These are phyloP conservation scores for Daldinia concentrica DNA, from an alignment of 495 filamentous ascomycete genomes.

Conservation along the genomic window DNA sequence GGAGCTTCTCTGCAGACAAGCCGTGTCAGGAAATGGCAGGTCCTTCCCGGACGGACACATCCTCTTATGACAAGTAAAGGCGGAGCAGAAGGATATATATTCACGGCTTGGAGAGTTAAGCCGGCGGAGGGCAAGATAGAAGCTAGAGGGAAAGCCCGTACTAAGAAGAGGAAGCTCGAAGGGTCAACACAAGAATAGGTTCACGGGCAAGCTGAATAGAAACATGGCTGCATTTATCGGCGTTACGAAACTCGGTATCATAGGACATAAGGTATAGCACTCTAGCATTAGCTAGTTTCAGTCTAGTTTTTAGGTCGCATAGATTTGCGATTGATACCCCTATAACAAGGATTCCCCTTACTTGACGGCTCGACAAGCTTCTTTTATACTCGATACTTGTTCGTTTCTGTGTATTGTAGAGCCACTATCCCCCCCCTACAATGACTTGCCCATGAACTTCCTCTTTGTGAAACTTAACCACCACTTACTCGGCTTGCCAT, in stretches of 20 bases:
- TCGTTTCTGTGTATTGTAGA: slow-evolving; percentile 16
- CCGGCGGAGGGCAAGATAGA: slow-evolving; percentile 80
- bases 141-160: slow-evolving; percentile 79
- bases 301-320: slow-evolving; percentile 18
- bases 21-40: slow-evolving; percentile 82
- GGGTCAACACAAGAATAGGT: slow-evolving; percentile 16
- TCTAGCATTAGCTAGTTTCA: slow-evolving; percentile 26
- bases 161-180: slow-evolving; percentile 64
- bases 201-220: not conserved
- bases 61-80: slow-evolving; percentile 89
- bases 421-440: slow-evolving; percentile 59
- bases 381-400: slow-evolving; percentile 5
- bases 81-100: slow-evolving; percentile 90
- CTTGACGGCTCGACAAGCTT: not conserved
- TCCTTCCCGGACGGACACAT: slow-evolving; percentile 90
- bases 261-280: slow-evolving; percentile 7
- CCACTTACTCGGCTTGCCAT: slow-evolving; percentile 90
- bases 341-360: slow-evolving; percentile 17
- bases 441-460: slow-evolving; percentile 98
- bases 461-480: slow-evolving; percentile 99
- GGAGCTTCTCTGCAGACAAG: slow-evolving; percentile 81
- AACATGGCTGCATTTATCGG: slow-evolving; percentile 23
- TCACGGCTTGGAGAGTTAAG: slow-evolving; percentile 81
- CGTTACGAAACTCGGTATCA: slow-evolving; percentile 10
- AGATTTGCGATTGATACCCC: slow-evolving; percentile 34